A percentile compares a stretch with the other conserved stretches of the same genome.
These are phyloP conservation scores for Calonectria henricotiae DNA, from an alignment of 2,329 filamentous ascomycete genomes.

Conservation along the genomic window DNA sequence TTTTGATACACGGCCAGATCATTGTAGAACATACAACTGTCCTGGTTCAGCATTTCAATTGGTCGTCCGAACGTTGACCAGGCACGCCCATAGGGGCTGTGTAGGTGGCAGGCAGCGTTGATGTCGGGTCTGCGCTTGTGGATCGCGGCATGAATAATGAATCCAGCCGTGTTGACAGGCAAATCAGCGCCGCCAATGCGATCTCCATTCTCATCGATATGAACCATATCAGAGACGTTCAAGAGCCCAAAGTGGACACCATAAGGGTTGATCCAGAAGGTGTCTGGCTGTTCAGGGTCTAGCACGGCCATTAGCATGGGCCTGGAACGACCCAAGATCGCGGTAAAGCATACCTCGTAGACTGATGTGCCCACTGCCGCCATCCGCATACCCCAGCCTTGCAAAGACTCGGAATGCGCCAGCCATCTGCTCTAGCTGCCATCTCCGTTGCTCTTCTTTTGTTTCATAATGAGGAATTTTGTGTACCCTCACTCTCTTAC, in stretches of 20 bases:
- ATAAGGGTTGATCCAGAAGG: conserved; percentile 70
- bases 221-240: conserved; percentile 78
- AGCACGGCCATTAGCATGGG: conserved; percentile 33
- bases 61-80: conserved; percentile 76
- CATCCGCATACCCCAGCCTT: conserved; percentile 64
- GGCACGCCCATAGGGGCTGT: conserved; percentile 75
- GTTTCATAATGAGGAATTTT: conserved; percentile 45
- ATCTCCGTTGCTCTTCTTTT: conserved; percentile 49
- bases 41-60: conserved; percentile 80
- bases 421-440: conserved; percentile 61
- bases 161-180: conserved; percentile 78
- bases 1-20: conserved; percentile 76
- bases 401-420: conserved; percentile 67
- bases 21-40: conserved; percentile 75
- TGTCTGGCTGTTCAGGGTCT: conserved; percentile 56
- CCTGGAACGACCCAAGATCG: background rate
- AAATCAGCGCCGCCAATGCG: conserved; percentile 74
- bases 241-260: conserved; percentile 78
- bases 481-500: conserved; percentile 43
- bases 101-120: conserved; percentile 78
- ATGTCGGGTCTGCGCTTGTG: conserved; percentile 76
- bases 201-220: conserved; percentile 73
- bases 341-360: conserved; percentile 48
- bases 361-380: conserved; percentile 65
- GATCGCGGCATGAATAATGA: conserved; percentile 78